phyloP scores from a whole-genome alignment of 2,329 filamentous ascomycete genomes.

The Dichotomopilus funicola region DNA sequence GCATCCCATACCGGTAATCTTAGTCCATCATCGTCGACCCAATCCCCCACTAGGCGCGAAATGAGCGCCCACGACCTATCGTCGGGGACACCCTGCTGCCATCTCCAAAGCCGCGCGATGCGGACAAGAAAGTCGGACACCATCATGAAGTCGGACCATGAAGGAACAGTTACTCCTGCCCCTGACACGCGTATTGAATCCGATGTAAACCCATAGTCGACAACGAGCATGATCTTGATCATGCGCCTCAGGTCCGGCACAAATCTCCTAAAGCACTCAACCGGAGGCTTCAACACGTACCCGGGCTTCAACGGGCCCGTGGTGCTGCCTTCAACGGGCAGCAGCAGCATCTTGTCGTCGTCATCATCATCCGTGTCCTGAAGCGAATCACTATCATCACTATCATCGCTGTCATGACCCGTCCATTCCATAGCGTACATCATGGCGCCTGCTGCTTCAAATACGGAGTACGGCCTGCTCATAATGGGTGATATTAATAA shows the following conservation, averaged over 20 bases:
- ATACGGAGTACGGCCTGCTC: background rate
- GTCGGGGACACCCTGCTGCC: background rate
- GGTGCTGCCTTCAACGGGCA: no score
- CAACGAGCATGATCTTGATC: constrained; percentile 4
- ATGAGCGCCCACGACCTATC: background rate
- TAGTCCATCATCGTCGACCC: background rate
- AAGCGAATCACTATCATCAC: background rate
- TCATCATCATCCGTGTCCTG: background rate
- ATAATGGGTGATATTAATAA: no score
- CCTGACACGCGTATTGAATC: background rate
- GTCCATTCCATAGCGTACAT: constrained; percentile 6
- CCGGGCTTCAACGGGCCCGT: background rate
- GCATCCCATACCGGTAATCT: constrained; percentile 1
- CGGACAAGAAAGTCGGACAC: background rate
- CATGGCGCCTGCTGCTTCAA: constrained; percentile 1
- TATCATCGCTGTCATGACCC: background rate
- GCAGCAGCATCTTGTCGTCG: background rate
- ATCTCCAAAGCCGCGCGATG: background rate
- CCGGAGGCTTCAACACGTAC: background rate
- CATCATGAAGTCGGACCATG: background rate
- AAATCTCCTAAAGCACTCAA: background rate
- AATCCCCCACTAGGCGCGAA: background rate
- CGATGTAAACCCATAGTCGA: constrained; percentile 2
- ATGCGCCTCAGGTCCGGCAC: background rate
- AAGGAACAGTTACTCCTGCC: background rate